phyloP scores from a whole-genome alignment of 345 rosid genomes.

The Fremontodendron californicum region DNA sequence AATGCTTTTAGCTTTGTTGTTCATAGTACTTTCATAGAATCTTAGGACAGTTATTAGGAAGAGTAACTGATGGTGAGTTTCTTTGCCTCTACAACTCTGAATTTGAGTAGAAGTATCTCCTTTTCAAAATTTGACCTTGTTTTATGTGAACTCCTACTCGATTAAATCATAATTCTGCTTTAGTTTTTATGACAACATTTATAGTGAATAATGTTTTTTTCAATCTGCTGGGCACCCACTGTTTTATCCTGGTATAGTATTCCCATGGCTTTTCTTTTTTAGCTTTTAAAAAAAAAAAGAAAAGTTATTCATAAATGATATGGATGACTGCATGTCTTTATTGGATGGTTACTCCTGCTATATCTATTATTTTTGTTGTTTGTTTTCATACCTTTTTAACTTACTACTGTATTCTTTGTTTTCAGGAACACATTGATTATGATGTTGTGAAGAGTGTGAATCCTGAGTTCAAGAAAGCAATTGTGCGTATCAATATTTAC shows the following conservation, averaged over 20 bases:
- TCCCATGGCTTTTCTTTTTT: background rate
- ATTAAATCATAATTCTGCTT: background rate
- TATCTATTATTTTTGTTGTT: background rate
- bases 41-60: background rate
- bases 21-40: background rate
- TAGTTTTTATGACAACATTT: background rate
- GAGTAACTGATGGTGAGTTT: background rate
- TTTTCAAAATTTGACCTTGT: background rate
- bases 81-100: background rate
- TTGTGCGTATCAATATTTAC: constrained; percentile 70
- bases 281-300: background rate
- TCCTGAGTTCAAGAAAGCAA: constrained; percentile 71
- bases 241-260: background rate
- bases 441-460: constrained; percentile 77
- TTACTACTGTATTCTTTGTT: constrained; percentile 6
- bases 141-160: background rate
- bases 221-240: background rate
- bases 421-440: constrained; percentile 83
- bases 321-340: background rate
- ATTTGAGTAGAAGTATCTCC: background rate
- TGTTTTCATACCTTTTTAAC: constrained; percentile 3
- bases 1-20: background rate
- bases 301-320: background rate
- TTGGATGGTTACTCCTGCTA: background rate
- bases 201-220: background rate